phyloP scores from a whole-genome alignment of 345 rosid species.

The Populus nigra region DNA sequence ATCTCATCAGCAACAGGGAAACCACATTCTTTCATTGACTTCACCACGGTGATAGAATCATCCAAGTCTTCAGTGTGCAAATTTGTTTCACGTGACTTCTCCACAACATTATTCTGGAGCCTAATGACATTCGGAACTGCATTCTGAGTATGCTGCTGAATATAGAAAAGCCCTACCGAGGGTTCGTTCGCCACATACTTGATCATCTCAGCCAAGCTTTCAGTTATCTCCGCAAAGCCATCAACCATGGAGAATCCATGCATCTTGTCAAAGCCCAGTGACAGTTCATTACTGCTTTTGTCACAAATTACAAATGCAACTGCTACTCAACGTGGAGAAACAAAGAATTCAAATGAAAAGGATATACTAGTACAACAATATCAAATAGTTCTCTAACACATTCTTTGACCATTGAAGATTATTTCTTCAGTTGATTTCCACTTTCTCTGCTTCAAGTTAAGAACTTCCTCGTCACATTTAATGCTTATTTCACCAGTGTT shows the following conservation, averaged over 20 bases:
- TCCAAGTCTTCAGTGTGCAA: slow-evolving; percentile 78
- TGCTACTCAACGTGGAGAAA: slow-evolving; percentile 10
- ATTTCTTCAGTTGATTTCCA: not conserved
- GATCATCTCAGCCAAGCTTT: slow-evolving; percentile 85
- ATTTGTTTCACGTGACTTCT: slow-evolving; percentile 55
- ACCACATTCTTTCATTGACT: slow-evolving; percentile 84
- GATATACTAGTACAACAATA: not conserved
- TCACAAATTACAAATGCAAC: slow-evolving; percentile 14
- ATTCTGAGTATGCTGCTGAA: slow-evolving; percentile 76
- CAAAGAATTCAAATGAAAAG: not conserved
- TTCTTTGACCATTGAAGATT: not conserved
- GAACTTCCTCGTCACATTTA: not conserved
- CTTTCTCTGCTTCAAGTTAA: not conserved
- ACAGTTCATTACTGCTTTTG: slow-evolving; percentile 51
- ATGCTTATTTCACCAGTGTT: not conserved
- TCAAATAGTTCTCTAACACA: not conserved
- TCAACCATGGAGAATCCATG: slow-evolving; percentile 86
- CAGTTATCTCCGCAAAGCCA: slow-evolving; percentile 90
- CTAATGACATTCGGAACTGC: slow-evolving; percentile 65
- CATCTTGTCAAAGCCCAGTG: slow-evolving; percentile 57
- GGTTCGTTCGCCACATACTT: slow-evolving; percentile 90
- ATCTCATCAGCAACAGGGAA: slow-evolving; percentile 71
- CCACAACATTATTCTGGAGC: slow-evolving; percentile 50
- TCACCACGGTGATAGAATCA: slow-evolving; percentile 67
- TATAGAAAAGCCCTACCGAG: slow-evolving; percentile 84